Conservation (phyloP, 768 basidiomycete genomes). For the Imleria badia region DNA sequence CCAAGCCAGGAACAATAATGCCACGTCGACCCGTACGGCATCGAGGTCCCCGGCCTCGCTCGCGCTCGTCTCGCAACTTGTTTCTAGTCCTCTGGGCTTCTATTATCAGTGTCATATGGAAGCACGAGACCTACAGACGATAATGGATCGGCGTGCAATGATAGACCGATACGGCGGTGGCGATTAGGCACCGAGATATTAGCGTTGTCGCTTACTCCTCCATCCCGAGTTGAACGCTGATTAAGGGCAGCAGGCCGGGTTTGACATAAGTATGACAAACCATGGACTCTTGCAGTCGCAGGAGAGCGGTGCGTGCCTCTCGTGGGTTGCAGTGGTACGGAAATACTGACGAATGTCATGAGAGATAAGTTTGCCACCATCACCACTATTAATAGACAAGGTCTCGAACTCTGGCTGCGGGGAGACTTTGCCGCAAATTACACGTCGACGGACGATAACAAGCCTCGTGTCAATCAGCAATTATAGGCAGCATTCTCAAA, state of each 20-base stretch:
- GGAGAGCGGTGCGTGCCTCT: too few relatives aligned
- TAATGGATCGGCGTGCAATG: background rate
- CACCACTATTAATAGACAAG: background rate
- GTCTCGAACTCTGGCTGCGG: constrained; percentile 1
- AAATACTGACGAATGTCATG: too few relatives aligned
- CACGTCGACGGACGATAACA: background rate
- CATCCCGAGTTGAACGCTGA: constrained; percentile 1
- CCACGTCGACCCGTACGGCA: background rate
- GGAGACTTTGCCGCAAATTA: background rate
- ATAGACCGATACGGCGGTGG: background rate
- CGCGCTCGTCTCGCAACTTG: background rate
- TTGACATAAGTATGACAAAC: too few relatives aligned
- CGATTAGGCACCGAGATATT: constrained; percentile 12
- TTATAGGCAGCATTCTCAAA: background rate
- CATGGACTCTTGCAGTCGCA: too few relatives aligned
- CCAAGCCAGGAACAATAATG: background rate
- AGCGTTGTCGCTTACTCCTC: background rate
- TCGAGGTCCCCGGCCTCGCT: background rate
- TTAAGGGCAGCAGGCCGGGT: background rate
- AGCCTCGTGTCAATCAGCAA: too few relatives aligned
- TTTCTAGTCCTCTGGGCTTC: background rate
- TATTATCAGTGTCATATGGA: too few relatives aligned
- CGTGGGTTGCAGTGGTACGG: background rate
- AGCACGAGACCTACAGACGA: background rate
- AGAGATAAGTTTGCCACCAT: background rate